Base-by-base conservation (phyloP, 2,329 filamentous ascomycete species). In the Dactylonectria macrodidyma region DNA sequence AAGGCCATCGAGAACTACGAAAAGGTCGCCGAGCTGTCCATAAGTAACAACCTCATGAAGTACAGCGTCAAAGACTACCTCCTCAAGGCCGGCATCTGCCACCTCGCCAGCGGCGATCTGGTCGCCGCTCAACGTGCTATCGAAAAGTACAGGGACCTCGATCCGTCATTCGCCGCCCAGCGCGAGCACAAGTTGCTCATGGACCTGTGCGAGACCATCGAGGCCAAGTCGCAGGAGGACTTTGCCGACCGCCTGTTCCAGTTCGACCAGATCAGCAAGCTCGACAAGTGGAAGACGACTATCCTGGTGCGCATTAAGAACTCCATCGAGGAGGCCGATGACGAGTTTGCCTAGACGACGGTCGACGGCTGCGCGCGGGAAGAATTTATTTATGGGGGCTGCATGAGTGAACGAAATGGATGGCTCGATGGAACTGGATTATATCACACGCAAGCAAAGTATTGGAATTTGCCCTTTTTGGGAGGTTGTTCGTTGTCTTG, bases 261-360 rank as follows among this genome's bases (percentile, higher is more conserved):
- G 80, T 98, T 90, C 78, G 95, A 98, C 80, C 93, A 97, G 84
- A 87, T 97, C 84, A 96, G 91, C 84, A 96, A 96, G 86, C 84
- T 98, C 77, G 95, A 98, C 79, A 96, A 95, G 85, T 98, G 95
- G 95, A 97, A 98, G 92, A 97, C 93, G 58, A 93, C 92, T 36
- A 85, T 97, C 65, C 82, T 97, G 70, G 84, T 97, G 77, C 89
- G 91, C 74, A 88, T 98, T 77, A 98, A 98, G 91, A 91, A 91
- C 76, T 87, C 87, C 61, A 97, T 97, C 75, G 92, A 95, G 83
- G 85, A 81, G 70, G 79, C 80, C 19, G 81, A 83, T 59, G 82
- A 84, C 60, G 83, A 84, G 76, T 83, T 83, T 77, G 81, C 82
- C 36, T 83, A 79, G 48, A 59, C 38, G 57, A 51, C 33, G 16